Conservation (phyloP, 2,329 filamentous ascomycete species). For the Didymella segeticola region DNA sequence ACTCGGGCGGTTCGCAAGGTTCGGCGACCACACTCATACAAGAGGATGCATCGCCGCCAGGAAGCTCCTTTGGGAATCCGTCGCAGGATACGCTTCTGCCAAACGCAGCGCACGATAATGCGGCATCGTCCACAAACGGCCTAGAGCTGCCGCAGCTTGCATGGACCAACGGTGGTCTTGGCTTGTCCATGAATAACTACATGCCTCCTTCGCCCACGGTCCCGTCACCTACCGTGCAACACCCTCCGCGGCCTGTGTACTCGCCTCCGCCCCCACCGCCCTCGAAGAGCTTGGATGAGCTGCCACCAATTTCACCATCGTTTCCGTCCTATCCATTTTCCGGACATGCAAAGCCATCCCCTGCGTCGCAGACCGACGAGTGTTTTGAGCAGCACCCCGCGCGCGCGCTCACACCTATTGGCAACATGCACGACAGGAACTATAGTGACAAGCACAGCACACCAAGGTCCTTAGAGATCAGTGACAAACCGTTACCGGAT, state of each 20-base stretch:
- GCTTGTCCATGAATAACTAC: slow-evolving; percentile 51
- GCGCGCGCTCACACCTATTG: slow-evolving; percentile 30
- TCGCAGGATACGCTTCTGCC: slow-evolving; percentile 45
- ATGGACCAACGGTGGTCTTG: slow-evolving; percentile 50
- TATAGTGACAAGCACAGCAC: slow-evolving; percentile 30
- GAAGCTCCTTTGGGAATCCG: slow-evolving; percentile 39
- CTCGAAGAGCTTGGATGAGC: slow-evolving; percentile 13
- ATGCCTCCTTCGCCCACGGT: slow-evolving; percentile 27
- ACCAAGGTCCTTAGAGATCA: slow-evolving; percentile 22
- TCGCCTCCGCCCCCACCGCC: slow-evolving; percentile 56
- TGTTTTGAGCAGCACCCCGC: slow-evolving; percentile 33
- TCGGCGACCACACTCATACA: slow-evolving; percentile 43
- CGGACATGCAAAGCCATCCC: slow-evolving; percentile 7
- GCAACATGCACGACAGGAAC: slow-evolving; percentile 25
- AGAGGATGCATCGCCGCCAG: slow-evolving; percentile 42
- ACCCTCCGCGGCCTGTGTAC: slow-evolving; percentile 53
- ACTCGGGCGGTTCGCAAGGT: slow-evolving; percentile 42
- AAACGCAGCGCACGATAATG: slow-evolving; percentile 41
- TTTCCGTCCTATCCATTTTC: slow-evolving; percentile 7
- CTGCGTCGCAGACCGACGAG: slow-evolving; percentile 19
- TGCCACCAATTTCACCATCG: slow-evolving; percentile 20
- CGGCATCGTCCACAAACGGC: slow-evolving; percentile 29
- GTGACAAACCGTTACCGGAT: slow-evolving; percentile 12
- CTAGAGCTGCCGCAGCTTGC: slow-evolving; percentile 48
- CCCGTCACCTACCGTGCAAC: slow-evolving; percentile 37